Conservation (phyloP, 139 green algal species). For the Klebsormidium nitens region DNA sequence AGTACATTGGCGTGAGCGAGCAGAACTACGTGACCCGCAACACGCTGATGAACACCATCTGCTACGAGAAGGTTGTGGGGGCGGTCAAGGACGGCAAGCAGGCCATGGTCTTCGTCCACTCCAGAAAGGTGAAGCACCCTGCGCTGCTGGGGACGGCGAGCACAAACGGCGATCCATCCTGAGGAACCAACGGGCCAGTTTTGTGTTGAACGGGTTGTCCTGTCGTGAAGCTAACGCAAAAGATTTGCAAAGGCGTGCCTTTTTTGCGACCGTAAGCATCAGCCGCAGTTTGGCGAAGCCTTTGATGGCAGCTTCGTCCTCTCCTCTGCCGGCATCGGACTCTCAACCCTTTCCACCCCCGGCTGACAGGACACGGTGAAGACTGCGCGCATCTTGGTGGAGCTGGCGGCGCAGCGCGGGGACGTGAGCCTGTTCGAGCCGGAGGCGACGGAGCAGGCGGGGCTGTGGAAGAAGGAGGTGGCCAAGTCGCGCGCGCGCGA, state of each 20-base stretch:
- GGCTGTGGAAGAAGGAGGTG: constrained; percentile 62
- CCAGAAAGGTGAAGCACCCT: no score
- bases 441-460: not conserved
- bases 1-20: constrained; percentile 88
- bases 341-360: no score
- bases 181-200: no score
- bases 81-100: constrained; percentile 79
- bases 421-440: constrained; percentile 61
- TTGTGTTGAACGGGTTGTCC: no score
- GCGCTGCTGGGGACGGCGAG: no score
- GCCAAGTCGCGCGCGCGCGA: constrained; percentile 81
- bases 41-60: constrained; percentile 83
- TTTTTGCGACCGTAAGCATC: no score
- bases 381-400: constrained; percentile 70
- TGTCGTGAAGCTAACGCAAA: no score
- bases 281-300: no score
- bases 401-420: constrained; percentile 40
- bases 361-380: constrained; percentile 70
- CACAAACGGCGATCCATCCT: no score
- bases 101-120: constrained; percentile 99
- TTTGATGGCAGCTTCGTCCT: no score
- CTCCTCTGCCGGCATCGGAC: no score
- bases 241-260: no score
- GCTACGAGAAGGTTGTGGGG: constrained; percentile 80
- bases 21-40: constrained; percentile 69